Percentiles rank a stretch among this genome's conserved stretches.
These are phyloP conservation scores for Sporothrix euskadiensis DNA, from an alignment of 2,329 filamentous ascomycete genomes.

Conservation along the genomic window DNA sequence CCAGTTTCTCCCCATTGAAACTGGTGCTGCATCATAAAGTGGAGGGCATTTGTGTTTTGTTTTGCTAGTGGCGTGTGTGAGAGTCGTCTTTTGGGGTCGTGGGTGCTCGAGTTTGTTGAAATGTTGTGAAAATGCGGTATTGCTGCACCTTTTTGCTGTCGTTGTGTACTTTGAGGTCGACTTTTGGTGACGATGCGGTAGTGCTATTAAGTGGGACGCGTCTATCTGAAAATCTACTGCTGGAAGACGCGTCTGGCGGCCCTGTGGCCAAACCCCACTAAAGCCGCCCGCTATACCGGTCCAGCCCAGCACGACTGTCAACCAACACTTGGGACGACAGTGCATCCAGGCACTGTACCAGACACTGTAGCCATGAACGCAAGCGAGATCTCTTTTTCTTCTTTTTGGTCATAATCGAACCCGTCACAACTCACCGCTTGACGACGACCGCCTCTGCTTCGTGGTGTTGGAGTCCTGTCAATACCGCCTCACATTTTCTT, in stretches of 20 bases:
- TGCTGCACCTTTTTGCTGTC: conserved; percentile 13
- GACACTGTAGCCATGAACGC: neutral
- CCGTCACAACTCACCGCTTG: neutral
- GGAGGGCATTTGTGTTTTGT: neutral
- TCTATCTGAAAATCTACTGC: conserved; percentile 19
- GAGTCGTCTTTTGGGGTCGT: neutral
- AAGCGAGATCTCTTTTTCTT: neutral
- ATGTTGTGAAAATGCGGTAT: neutral
- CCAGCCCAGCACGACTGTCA: neutral
- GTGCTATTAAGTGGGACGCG: conserved; percentile 23
- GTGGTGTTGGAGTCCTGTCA: neutral
- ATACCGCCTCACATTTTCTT: neutral
- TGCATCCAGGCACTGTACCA: neutral
- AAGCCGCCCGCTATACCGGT: conserved; percentile 6
- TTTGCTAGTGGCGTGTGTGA: neutral
- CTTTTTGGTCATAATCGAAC: neutral
- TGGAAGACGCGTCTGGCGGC: conserved; percentile 27
- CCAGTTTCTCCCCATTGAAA: conserved; percentile 45
- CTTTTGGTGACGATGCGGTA: conserved; percentile 1
- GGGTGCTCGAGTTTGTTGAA: neutral
- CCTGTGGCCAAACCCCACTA: conserved; percentile 4
- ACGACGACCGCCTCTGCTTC: neutral
- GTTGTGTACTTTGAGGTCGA: neutral
- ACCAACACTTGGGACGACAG: neutral
- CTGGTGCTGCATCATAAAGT: conserved; percentile 38